Percentiles rank a stretch among this genome's conserved stretches.
phyloP scores from a whole-genome alignment of 768 basidiomycete species.

The Austroboletus eburneus region DNA sequence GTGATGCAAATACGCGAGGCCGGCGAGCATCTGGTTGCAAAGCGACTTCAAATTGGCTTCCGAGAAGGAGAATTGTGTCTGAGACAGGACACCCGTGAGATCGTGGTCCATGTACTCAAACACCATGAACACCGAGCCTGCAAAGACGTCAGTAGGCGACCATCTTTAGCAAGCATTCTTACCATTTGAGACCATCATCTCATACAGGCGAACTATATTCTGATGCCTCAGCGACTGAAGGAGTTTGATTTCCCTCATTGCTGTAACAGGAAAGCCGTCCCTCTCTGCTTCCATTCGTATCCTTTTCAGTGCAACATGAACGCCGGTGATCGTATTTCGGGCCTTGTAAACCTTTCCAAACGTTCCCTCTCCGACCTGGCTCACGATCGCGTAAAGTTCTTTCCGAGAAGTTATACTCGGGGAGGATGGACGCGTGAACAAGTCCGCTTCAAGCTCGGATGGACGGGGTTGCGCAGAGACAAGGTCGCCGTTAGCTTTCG shows the following conservation, averaged over 20 bases:
- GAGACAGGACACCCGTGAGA: constrained; percentile 89
- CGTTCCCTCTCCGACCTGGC: constrained; percentile 96
- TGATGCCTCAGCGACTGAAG: constrained; percentile 85
- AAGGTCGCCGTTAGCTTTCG: constrained; percentile 24
- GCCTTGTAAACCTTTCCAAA: constrained; percentile 99
- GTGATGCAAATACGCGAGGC: constrained; percentile 91
- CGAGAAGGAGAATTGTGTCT: constrained; percentile 81
- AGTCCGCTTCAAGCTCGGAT: constrained; percentile 23
- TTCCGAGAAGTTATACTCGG: constrained; percentile 30
- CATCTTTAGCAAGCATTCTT: constrained; percentile 16
- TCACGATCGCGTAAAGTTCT: constrained; percentile 81
- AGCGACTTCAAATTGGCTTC: constrained; percentile 93
- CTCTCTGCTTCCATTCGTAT: constrained; percentile 97
- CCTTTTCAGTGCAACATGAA: constrained; percentile 86
- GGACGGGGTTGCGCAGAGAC: constrained; percentile 15
- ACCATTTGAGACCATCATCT: constrained; percentile 99
- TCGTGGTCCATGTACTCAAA: constrained; percentile 99
- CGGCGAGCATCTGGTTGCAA: constrained; percentile 92
- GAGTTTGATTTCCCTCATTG: constrained; percentile 98
- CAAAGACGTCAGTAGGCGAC: constrained; percentile 6
- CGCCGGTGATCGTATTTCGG: constrained; percentile 69
- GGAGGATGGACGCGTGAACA: constrained; percentile 25
- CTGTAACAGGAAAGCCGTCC: constrained; percentile 98
- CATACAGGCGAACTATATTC: constrained; percentile 85
- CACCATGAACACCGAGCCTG: constrained; percentile 98